Conservation (phyloP, 495 filamentous ascomycete species). For the Penicillium samsonianum region DNA sequence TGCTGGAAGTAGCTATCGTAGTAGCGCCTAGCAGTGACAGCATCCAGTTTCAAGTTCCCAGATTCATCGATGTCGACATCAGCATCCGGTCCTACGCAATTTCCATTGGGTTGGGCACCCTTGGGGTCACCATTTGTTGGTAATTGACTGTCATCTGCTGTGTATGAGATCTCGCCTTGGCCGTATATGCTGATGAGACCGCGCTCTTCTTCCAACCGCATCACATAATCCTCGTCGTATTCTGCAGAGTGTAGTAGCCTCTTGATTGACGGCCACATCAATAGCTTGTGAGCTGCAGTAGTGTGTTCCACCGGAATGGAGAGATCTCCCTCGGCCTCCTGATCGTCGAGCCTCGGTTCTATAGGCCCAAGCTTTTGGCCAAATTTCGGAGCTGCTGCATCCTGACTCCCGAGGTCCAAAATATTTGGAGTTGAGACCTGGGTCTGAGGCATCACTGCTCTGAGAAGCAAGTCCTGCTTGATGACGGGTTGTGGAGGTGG, state of each 20-base stretch:
- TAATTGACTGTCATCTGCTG: slow-evolving; percentile 34
- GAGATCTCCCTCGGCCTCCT: slow-evolving; percentile 50
- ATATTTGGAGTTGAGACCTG: not conserved
- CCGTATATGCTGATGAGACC: slow-evolving; percentile 79
- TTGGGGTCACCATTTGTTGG: slow-evolving; percentile 18
- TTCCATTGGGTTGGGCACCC: slow-evolving; percentile 4
- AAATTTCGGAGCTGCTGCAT: not conserved
- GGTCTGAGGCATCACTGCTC: not conserved
- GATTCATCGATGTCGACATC: slow-evolving; percentile 57
- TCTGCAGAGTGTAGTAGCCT: slow-evolving; percentile 49
- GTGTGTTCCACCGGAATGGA: slow-evolving; percentile 77
- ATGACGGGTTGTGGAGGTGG: too few species aligned
- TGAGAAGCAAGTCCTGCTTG: slow-evolving; percentile 16
- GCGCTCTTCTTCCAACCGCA: slow-evolving; percentile 72
- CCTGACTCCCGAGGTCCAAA: not conserved
- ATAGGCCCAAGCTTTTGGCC: slow-evolving; percentile 5
- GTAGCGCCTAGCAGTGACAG: slow-evolving; percentile 60
- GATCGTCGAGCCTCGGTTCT: slow-evolving; percentile 13
- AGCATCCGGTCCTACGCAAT: slow-evolving; percentile 17
- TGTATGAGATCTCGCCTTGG: slow-evolving; percentile 70
- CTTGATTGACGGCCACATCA: slow-evolving; percentile 69
- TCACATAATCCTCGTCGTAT: slow-evolving; percentile 64
- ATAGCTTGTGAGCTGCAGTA: slow-evolving; percentile 74
- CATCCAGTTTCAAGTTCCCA: slow-evolving; percentile 65
- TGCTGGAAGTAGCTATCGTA: slow-evolving; percentile 72